Conservation (phyloP, 352 stramenopile species). For the Hyaloperonospora arabidopsidis region DNA sequence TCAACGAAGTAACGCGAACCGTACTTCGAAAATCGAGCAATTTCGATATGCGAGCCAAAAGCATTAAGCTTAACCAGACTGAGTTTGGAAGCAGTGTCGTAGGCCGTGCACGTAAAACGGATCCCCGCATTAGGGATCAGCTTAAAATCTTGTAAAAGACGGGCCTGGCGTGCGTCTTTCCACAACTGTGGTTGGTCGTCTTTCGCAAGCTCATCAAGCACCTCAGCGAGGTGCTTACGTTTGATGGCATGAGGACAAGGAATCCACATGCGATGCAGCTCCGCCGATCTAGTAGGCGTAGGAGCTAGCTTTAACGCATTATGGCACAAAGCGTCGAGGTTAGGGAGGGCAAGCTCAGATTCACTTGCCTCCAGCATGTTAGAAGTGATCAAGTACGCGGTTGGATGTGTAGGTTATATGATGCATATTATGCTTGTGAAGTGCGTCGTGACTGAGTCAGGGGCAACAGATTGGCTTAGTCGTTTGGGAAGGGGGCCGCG, state of each 20-base stretch:
- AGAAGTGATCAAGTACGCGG: too few species aligned
- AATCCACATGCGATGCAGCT: slow-evolving; percentile 2
- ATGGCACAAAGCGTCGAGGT: too few species aligned
- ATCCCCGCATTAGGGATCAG: not conserved
- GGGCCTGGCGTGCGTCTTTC: slow-evolving; percentile 1
- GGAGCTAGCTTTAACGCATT: slow-evolving; percentile 2
- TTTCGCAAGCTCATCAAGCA: not conserved
- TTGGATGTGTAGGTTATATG: too few species aligned
- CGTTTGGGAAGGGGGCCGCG: too few species aligned
- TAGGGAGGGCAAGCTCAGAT: too few species aligned
- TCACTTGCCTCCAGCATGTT: too few species aligned
- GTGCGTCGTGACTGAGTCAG: too few species aligned
- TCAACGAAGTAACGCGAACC: slow-evolving; percentile 1
- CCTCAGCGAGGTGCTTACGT: not conserved
- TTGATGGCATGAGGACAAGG: not conserved
- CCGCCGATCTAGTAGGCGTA: not conserved
- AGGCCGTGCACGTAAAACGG: not conserved
- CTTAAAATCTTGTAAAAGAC: not conserved
- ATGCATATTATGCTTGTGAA: too few species aligned
- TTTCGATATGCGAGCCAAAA: not conserved
- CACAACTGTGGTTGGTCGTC: not conserved
- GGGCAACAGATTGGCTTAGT: too few species aligned
- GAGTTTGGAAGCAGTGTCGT: not conserved
- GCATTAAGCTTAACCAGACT: not conserved
- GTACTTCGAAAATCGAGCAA: slow-evolving; percentile 1